Evolutionary conservation across 2,329 filamentous ascomycete genomes (phyloP).

Genomic region (Biscogniauxia mediterranea): DNA sequence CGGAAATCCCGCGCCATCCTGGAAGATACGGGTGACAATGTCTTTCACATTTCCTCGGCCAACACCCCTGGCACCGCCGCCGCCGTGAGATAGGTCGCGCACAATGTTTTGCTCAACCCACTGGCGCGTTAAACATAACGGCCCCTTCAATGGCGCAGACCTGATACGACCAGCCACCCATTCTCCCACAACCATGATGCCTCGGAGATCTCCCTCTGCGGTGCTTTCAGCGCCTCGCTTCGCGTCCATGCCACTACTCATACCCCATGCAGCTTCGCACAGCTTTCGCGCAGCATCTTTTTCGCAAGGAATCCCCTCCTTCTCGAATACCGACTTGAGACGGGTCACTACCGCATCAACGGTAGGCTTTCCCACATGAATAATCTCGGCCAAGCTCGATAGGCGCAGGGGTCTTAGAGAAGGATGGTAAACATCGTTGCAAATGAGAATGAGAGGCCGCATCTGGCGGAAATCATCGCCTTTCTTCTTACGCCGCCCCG

Average conservation of each 20-base stretch:
- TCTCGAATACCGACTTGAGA: slow-evolving; percentile 80
- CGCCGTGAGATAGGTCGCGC: slow-evolving; percentile 65
- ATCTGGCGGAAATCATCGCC: slow-evolving; percentile 84
- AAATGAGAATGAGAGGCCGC: slow-evolving; percentile 88
- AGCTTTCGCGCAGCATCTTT: slow-evolving; percentile 83
- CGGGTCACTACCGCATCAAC: slow-evolving; percentile 81
- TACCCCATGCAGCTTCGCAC: slow-evolving; percentile 81
- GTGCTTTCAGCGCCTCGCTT: slow-evolving; percentile 65
- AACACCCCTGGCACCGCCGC: slow-evolving; percentile 67
- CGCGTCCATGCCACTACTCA: slow-evolving; percentile 68
- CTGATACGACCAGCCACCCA: slow-evolving; percentile 77
- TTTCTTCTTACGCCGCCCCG: slow-evolving; percentile 63
- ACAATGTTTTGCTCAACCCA: slow-evolving; percentile 76
- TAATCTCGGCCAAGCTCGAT: slow-evolving; percentile 79
- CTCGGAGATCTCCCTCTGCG: slow-evolving; percentile 72
- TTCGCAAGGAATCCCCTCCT: slow-evolving; percentile 85
- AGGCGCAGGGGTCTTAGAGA: slow-evolving; percentile 84
- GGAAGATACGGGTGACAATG: slow-evolving; percentile 75
- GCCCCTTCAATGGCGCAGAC: slow-evolving; percentile 41
- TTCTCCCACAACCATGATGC: slow-evolving; percentile 82
- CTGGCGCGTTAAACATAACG: slow-evolving; percentile 61
- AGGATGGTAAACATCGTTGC: slow-evolving; percentile 95
- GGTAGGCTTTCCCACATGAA: slow-evolving; percentile 86
- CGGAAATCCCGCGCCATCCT: slow-evolving; percentile 75
- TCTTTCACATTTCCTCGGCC: slow-evolving; percentile 72